phyloP scores from a whole-genome alignment of 495 filamentous ascomycete species.

The Polyplosphaeria fusca region DNA sequence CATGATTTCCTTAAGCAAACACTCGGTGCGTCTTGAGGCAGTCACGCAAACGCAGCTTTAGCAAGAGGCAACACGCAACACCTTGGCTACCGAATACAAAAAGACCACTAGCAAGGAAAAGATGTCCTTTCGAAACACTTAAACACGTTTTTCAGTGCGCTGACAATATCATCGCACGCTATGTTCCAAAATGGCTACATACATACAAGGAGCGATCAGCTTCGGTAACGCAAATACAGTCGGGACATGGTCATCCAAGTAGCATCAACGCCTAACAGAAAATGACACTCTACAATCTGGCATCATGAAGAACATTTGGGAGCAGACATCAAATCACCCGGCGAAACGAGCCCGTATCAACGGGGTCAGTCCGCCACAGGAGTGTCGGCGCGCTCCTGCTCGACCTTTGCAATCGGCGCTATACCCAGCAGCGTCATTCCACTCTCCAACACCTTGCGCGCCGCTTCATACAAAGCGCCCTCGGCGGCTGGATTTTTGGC shows the following conservation, averaged over 20 bases:
- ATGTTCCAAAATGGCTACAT: neutral
- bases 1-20: neutral
- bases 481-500: neutral
- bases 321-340: neutral
- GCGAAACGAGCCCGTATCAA: neutral
- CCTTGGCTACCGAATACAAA: too few species aligned
- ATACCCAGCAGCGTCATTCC: slow-evolving; percentile 82
- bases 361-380: slow-evolving; percentile 4
- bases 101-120: too few species aligned
- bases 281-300: neutral
- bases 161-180: too few species aligned
- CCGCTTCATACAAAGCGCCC: slow-evolving; percentile 75
- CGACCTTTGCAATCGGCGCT: slow-evolving; percentile 57
- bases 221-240: neutral
- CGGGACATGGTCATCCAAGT: neutral
- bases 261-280: neutral
- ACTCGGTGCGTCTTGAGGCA: neutral
- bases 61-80: neutral
- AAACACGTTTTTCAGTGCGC: too few species aligned
- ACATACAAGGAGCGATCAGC: neutral
- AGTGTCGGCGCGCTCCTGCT: slow-evolving; percentile 11
- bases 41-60: neutral
- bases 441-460: slow-evolving; percentile 73
- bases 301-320: neutral
- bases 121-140: too few species aligned